phyloP scores from a whole-genome alignment of 345 rosid genomes.

The Luvunga scandens region DNA sequence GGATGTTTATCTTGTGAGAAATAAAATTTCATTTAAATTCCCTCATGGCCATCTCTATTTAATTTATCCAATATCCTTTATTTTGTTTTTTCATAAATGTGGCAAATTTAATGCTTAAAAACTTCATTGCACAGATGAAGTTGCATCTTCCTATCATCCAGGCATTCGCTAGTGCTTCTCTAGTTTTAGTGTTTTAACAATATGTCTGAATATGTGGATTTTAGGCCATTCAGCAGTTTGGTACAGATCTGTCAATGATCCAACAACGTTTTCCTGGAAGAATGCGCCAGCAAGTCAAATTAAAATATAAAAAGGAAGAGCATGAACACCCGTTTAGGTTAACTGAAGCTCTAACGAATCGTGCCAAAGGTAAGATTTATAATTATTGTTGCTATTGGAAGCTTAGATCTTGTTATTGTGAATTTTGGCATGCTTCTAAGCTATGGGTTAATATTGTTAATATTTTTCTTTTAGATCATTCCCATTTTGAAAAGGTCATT shows the following conservation, averaged over 20 bases:
- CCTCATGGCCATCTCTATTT: not conserved
- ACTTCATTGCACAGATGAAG: not conserved
- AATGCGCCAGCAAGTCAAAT: conserved; percentile 70
- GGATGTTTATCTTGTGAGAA: not conserved
- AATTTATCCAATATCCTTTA: not conserved
- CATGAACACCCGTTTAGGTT: conserved; percentile 58
- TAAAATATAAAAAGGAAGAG: conserved; percentile 78
- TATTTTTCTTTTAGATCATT: conserved; percentile 44
- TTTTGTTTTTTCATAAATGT: not conserved
- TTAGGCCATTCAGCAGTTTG: conserved; percentile 76
- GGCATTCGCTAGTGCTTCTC: not conserved
- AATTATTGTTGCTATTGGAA: not conserved
- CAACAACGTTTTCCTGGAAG: conserved; percentile 66
- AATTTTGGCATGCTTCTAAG: not conserved
- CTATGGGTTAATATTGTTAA: not conserved
- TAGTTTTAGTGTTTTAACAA: conserved; percentile 2
- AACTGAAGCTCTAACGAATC: conserved; percentile 54
- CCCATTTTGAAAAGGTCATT: conserved; percentile 56
- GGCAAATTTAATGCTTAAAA: not conserved
- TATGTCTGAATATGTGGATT: not conserved
- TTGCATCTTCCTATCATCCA: not conserved
- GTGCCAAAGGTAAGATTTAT: conserved; percentile 44
- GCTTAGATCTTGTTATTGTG: not conserved
- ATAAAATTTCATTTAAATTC: no score
- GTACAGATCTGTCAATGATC: conserved; percentile 71